These are phyloP conservation scores for Thelephora aurantiotincta DNA, from an alignment of 768 basidiomycete genomes.

Conservation along the genomic window DNA sequence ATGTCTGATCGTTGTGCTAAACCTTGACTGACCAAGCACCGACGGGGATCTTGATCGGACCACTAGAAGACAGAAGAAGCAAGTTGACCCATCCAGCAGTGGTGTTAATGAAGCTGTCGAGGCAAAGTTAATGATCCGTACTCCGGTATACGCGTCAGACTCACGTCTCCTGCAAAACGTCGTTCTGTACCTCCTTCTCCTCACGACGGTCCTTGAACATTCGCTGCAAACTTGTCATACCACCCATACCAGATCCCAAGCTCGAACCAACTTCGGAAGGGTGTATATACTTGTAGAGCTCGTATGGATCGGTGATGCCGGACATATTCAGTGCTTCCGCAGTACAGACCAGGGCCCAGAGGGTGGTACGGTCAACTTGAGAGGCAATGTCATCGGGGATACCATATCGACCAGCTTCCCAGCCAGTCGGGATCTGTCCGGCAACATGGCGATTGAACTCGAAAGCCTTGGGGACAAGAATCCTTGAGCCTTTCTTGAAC, in stretches of 20 bases:
- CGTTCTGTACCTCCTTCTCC: constrained; percentile 96
- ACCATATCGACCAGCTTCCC: constrained; percentile 92
- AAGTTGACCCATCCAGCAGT: constrained; percentile 98
- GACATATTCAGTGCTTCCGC: constrained; percentile 95
- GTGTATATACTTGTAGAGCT: constrained; percentile 92
- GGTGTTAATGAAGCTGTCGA: constrained; percentile 87
- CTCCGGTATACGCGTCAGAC: constrained; percentile 15
- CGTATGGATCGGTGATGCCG: constrained; percentile 96
- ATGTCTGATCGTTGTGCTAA: neutral
- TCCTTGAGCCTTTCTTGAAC: constrained; percentile 93
- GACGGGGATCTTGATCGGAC: constrained; percentile 98
- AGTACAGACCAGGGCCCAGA: constrained; percentile 91
- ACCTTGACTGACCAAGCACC: constrained; percentile 71
- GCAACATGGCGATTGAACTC: constrained; percentile 89
- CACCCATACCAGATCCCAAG: constrained; percentile 97
- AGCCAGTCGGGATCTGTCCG: constrained; percentile 94
- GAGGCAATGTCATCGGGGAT: constrained; percentile 93
- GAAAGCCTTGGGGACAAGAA: constrained; percentile 91
- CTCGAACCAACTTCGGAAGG: constrained; percentile 92
- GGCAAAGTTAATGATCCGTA: neutral
- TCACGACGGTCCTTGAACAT: constrained; percentile 99
- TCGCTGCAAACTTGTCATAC: constrained; percentile 74
- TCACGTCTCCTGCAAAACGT: constrained; percentile 95
- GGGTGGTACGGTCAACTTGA: constrained; percentile 82
- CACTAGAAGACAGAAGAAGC: constrained; percentile 86